phyloP scores from a whole-genome alignment of 371 early-diverging fungal genomes.

The Chytridiales sp. region DNA sequence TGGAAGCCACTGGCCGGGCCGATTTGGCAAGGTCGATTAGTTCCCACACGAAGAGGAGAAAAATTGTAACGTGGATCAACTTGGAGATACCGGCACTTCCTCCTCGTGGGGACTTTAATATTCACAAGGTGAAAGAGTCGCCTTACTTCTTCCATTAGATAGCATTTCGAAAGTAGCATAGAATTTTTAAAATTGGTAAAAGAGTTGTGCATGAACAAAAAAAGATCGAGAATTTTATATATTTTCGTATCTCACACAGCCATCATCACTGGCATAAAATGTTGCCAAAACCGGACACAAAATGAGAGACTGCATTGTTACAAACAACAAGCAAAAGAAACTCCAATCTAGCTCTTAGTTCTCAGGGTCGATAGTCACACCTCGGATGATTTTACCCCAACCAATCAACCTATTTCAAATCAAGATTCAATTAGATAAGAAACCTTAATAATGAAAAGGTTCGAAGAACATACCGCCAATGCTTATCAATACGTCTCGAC shows the following conservation, averaged over 20 bases:
- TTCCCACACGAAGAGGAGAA: slow-evolving; percentile 25
- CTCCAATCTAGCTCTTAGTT: too few relatives aligned
- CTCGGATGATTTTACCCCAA: slow-evolving; percentile 94
- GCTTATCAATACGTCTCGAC: slow-evolving; percentile 97
- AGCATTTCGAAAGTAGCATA: too few relatives aligned
- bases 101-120: slow-evolving; percentile 78
- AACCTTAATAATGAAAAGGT: slow-evolving; percentile 12
- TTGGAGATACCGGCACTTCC: slow-evolving; percentile 78
- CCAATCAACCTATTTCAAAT: slow-evolving; percentile 78
- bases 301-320: too few relatives aligned
- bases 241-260: too few relatives aligned
- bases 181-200: too few relatives aligned
- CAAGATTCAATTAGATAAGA: slow-evolving; percentile 1
- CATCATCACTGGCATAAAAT: too few relatives aligned
- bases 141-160: too few relatives aligned
- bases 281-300: too few relatives aligned
- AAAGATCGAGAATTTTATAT: too few relatives aligned
- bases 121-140: slow-evolving; percentile 72
- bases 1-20: slow-evolving; percentile 33
- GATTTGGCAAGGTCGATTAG: slow-evolving; percentile 22
- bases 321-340: too few relatives aligned
- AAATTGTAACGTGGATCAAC: slow-evolving; percentile 57
- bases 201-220: too few relatives aligned
- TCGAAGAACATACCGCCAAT: slow-evolving; percentile 86
- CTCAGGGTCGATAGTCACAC: slow-evolving; percentile 74